Evolutionary conservation across 2,329 filamentous ascomycete species (phyloP), one percentile per base, ranked within the genome.

Genomic region (Drechslerella coelobrocha): DNA sequence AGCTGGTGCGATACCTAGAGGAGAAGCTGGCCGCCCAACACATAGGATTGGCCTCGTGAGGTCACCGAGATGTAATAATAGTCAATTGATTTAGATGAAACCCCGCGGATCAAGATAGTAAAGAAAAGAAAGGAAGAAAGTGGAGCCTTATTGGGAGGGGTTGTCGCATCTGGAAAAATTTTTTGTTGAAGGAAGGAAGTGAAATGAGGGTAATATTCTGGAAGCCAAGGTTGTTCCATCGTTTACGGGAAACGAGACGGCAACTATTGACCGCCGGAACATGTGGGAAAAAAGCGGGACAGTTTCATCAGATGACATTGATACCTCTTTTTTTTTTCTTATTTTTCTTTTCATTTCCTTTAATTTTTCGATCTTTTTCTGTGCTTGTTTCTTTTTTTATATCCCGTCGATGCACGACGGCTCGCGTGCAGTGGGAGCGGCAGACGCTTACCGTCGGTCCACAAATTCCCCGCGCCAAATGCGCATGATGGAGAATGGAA

Each of bases 1-100:
- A 48, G 43, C 29, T 72, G 54, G 50, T 56, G 31, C 26, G 54
- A 57, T 72, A 72, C 56, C 52, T 72, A 53, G 55, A 54, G 34
- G 55, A 66, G 61, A 72, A 72, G 47, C 52, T 72, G 55, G 43
- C 21, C 21, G 27, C 23, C 19, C 50, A 61, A 41, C 50, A 37
- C 10, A 45, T 45, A n/a, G 41, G 41, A 45, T 17, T 45, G 41
- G 41, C 41, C 10, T 14, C 41, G 17, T 45, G 41, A 45, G 41
- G 41, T 23, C 41, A 45, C 5, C 17, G 2, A 5, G 12, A n/a
- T n/a, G n/a, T n/a, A n/a, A n/a, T n/a, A n/a, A n/a, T n/a, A n/a
- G n/a, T n/a, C n/a, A n/a, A n/a, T n/a, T 31, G 12, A 6, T 12
- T 6, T 6, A 31, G 12, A 31, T 31, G 29, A 12, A 31, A 31